Evolutionary conservation across 1,284 basidiomycete genomes (phyloP), one percentile per base, ranked within the genome.

Genomic region (Puccinia triticina): DNA sequence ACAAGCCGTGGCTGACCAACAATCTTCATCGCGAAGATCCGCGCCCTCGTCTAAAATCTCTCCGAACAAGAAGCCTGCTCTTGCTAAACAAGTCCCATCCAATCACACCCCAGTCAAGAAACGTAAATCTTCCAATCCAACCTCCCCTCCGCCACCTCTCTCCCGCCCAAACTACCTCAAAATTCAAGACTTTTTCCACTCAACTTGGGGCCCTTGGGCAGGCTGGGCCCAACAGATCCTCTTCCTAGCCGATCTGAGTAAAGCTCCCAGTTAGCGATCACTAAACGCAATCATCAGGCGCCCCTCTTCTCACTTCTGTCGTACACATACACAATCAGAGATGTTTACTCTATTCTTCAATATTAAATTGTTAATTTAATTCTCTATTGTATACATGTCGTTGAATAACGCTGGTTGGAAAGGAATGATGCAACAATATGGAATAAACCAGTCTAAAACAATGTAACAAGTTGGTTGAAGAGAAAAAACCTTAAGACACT

Each of bases 211-310:
- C 32, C 89, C 91, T 0, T 91, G 93, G 86, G 94, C 94, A 7
- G 95, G 95, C 7, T 96, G 95, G 95, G 93, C 93, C 0, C 95
- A 98, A 87, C 92, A 93, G 1, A 94, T 96, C 66, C 86, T 88
- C 85, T 88, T 88, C 80, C 87, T 88, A 2, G 85, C 86, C 29
- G 88, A 88, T 83, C 82, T 88, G n/a, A 72, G 55, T 46, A 71
- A 71, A 29, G 29, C 67, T 46, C 67, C 67, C 1, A 48, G n/a
- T 71, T 71, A 57, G 26, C 7, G 12, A 43, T 43, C 40, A 7
- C 40, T 4, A 7, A 43, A 43, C 40, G 12, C 12, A 43, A 4
- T 43, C 40, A 43, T 43, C 40, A 7, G 40, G 40, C 12, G 12
- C 12, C 40, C 40, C 12, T 43, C 40, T 43, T 43, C 40, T 43